Evolutionary conservation across 352 stramenopile species (phyloP), one percentile per base, ranked within the genome.

Genomic region (Globisporangium emineosum): DNA sequence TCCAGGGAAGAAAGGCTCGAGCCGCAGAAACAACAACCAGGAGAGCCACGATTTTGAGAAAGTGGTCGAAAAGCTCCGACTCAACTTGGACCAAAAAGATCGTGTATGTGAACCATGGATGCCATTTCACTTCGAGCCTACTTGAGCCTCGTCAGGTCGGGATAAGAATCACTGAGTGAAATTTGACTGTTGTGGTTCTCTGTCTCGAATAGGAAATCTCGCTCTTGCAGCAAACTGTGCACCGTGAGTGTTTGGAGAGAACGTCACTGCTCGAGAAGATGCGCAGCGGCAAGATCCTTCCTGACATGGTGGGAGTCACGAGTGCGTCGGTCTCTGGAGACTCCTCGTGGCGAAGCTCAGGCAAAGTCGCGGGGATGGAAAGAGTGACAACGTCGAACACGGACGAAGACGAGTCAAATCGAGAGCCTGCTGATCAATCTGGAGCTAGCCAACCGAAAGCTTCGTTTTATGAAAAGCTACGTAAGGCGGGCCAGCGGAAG

Each of bases 381-480:
- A 23, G 60, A 35, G 60, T 40, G 21, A 60, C 55, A 15, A 25
- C 55, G 13, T 65, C 59, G 4, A 67, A 73, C 2, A 54, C 64
- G 2, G 70, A 78, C 12, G 67, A 72, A n/a, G 64, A 66, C 27
- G 67, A 80, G 3, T 40, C 43, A 0, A 53, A 52, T 17, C 49
- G 60, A 55, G 64, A 71, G 8, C 42, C 60, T 37, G 51, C 58
- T 5, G 65, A 58, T 42, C 51, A 58, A 33, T 60, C 29, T 19
- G 58, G 32, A 19, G 27, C 43, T 2, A 64, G 71, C n/a, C 76
- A 77, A 23, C 66, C 72, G 49, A 58, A 78, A 73, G 58, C 83
- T 8, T 91, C 86, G 5, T 85, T 94, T 19, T 94, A 94, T 63
- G 86, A 94, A 49, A 87, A 91, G 49, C 69, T 94, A 13, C 76